phyloP scores from a whole-genome alignment of 306 rosid species.

The Trichosanthes truncata region DNA sequence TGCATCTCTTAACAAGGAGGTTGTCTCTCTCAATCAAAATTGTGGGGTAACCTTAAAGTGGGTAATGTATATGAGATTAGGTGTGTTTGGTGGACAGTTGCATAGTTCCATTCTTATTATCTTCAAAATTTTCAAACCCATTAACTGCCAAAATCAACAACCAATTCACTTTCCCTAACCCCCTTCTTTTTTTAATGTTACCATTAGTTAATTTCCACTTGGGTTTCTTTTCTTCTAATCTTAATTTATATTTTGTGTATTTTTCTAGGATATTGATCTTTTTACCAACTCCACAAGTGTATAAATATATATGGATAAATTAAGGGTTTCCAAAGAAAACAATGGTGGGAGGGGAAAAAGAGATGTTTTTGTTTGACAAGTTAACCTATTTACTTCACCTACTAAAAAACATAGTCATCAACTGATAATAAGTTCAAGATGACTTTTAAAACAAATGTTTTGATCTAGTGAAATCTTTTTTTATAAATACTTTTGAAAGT shows the following conservation, averaged over 20 bases:
- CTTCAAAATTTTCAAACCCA: not conserved
- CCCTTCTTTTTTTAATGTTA: not conserved
- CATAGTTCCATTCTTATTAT: not conserved
- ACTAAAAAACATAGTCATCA: not conserved
- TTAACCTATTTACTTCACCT: not conserved
- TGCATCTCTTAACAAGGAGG: not conserved
- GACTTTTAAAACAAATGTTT: not conserved
- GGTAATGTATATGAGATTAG: not conserved
- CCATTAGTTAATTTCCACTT: not conserved
- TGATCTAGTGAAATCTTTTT: not conserved
- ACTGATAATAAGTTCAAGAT: not conserved
- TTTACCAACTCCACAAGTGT: not conserved
- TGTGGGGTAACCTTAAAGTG: no score
- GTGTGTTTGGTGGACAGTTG: constrained; percentile 7
- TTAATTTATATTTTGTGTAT: not conserved
- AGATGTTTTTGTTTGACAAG: not conserved
- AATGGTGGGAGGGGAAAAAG: not conserved
- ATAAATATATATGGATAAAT: not conserved
- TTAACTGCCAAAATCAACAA: not conserved
- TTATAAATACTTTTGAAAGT: not conserved
- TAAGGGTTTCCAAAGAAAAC: not conserved
- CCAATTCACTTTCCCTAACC: not conserved
- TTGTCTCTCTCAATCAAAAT: not conserved
- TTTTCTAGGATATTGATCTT: not conserved
- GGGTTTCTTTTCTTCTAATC: not conserved